These are phyloP conservation scores for Phialocephala sp. DNA, from an alignment of 2,329 filamentous ascomycete genomes.

Conservation along the genomic window DNA sequence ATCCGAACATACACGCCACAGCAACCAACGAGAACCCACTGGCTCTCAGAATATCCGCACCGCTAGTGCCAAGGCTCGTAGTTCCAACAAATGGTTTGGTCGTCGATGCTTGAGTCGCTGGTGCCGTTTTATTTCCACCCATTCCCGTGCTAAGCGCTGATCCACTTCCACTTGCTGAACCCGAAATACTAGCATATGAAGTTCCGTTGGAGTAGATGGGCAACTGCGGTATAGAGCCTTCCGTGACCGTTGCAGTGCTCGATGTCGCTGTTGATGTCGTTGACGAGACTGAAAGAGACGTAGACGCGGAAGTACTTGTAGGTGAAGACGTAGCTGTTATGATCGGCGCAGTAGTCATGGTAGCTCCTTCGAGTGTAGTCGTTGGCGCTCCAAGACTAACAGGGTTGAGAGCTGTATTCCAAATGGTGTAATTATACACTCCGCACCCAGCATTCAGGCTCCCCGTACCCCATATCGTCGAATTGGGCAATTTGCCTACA, in stretches of 20 bases:
- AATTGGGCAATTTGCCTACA: conserved; percentile 1
- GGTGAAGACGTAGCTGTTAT: neutral
- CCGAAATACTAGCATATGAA: neutral
- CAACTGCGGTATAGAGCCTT: neutral
- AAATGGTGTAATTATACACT: conserved; percentile 25
- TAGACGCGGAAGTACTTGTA: neutral
- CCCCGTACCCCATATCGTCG: conserved; percentile 23
- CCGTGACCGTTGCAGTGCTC: neutral
- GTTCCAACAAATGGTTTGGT: conserved; percentile 5
- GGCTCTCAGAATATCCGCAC: conserved; percentile 10
- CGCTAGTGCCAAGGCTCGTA: conserved; percentile 14
- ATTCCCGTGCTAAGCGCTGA: neutral
- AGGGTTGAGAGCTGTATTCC: conserved; percentile 1
- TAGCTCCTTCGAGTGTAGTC: conserved; percentile 4
- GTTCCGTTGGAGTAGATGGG: neutral
- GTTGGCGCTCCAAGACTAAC: conserved; percentile 2
- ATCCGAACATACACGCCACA: conserved; percentile 18
- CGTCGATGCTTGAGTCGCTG: neutral
- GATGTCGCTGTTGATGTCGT: neutral
- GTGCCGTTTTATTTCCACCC: neutral
- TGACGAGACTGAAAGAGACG: neutral
- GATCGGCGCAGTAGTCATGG: neutral
- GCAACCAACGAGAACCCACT: conserved; percentile 13
- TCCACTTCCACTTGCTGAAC: neutral
- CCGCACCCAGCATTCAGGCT: conserved; percentile 21